A percentile compares a stretch with the other conserved stretches of the same genome.
Conservation (phyloP, 2,329 filamentous ascomycete genomes). For the Ophiostoma himal-ulmi region DNA sequence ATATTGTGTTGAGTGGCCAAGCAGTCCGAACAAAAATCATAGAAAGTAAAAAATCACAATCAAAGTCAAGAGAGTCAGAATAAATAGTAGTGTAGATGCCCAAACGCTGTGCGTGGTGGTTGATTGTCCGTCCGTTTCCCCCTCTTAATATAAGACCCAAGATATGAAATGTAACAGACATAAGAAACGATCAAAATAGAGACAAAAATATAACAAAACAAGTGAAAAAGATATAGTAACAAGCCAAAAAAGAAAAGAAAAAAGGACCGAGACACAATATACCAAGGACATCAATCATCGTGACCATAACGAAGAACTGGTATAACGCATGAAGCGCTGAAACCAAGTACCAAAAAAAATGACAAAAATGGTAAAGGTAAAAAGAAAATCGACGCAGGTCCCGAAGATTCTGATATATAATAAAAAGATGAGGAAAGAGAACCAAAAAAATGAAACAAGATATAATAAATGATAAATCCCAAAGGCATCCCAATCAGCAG, state of each 20-base stretch:
- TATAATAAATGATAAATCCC: not conserved
- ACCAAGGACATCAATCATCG: constrained; percentile 10
- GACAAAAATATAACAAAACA: not conserved
- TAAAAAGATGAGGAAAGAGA: not conserved
- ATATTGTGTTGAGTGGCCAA: too few species aligned
- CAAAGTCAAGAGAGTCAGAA: not conserved
- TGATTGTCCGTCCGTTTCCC: not conserved
- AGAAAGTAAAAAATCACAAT: not conserved
- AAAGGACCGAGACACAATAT: not conserved
- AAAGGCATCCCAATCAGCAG: not conserved
- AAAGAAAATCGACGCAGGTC: not conserved
- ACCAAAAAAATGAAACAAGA: constrained; percentile 3
- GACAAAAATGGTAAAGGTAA: not conserved
- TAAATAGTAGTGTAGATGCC: not conserved
- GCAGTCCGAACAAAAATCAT: not conserved
- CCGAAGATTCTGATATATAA: constrained; percentile 4
- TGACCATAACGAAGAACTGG: not conserved
- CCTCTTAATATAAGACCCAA: constrained; percentile 6
- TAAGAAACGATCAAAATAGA: not conserved
- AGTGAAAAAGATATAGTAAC: not conserved
- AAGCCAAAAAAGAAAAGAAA: not conserved
- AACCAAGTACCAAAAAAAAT: not conserved
- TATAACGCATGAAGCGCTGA: not conserved
- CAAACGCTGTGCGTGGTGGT: constrained; percentile 8
- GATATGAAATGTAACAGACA: not conserved